Evolutionary conservation across 176 grass and related monocot genomes (phyloP), one percentile per base, ranked within the genome.

Genomic region (Musa itinerans): DNA sequence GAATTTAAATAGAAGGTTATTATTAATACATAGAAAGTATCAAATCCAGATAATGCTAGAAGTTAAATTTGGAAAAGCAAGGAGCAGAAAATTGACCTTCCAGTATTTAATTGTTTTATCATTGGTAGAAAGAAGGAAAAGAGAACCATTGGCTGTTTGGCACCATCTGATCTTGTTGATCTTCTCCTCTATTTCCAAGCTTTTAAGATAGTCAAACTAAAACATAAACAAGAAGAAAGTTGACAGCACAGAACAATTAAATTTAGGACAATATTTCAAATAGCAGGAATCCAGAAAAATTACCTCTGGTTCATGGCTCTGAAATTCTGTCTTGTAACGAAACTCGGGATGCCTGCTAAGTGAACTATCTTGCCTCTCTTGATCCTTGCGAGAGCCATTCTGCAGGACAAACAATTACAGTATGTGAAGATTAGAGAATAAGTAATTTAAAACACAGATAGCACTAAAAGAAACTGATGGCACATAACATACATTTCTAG

Each of bases 261-360:
- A 67, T 16, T 53, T 10, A 15, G 26, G 75, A 23, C 55, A 62
- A 50, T 52, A 17, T 50, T 71, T 78, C 53, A 17, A 68, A 6
- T 56, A 65, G 6, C 50, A 24, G 9, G 49, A 61, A 52, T 11
- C 24, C 52, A 50, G 25, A 84, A 78, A 82, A 77, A 67, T 74
- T 94, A 99, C 96, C 96, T 99, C 96, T 76, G 96, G 96, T 79
- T 99, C 96, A 61, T 99, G 96, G 81, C 96, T 99, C 77, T 99
- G 96, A 83, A 99, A 99, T 83, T 99, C 96, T 4, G 96, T 99
- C 85, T 89, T 92, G 73, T 99, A 99, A 69, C 85, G 86, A 83
- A 95, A 99, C 70, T 99, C 96, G 54, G 96, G 86, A 83, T 99
- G 96, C 68, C 48, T 85, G 73, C 70, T 87, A 76, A 86, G 68